These are phyloP conservation scores for Hericium coralloides DNA, from an alignment of 768 basidiomycete species.

Conservation along the genomic window DNA sequence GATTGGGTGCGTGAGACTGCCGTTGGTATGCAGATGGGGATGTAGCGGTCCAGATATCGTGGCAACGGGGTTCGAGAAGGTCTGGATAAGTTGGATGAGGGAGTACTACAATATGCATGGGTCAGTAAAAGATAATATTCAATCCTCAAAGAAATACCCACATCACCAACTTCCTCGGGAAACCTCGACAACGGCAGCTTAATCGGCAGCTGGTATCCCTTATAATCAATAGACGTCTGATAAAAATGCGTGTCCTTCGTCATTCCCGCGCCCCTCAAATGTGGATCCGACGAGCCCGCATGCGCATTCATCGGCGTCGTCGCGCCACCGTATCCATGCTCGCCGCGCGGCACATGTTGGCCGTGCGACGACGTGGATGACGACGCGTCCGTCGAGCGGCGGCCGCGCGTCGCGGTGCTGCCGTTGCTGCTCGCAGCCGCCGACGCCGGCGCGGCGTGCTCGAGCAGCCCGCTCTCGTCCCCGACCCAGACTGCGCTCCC, in stretches of 20 bases:
- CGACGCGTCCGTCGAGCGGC: slow-evolving; percentile 67
- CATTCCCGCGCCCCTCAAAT: slow-evolving; percentile 26
- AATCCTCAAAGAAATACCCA: slow-evolving; percentile 32
- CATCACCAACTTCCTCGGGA: slow-evolving; percentile 94
- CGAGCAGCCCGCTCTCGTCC: slow-evolving; percentile 49
- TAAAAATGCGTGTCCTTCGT: slow-evolving; percentile 92
- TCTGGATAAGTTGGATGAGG: slow-evolving; percentile 80
- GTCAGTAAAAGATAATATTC: slow-evolving; percentile 7
- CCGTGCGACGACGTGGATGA: slow-evolving; percentile 55
- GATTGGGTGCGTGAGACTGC: slow-evolving; percentile 84
- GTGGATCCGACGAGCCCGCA: slow-evolving; percentile 34
- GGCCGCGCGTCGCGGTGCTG: slow-evolving; percentile 40
- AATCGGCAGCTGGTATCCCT: slow-evolving; percentile 78
- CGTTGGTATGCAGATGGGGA: slow-evolving; percentile 90
- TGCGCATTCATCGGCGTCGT: slow-evolving; percentile 19
- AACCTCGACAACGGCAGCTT: slow-evolving; percentile 86
- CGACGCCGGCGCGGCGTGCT: slow-evolving; percentile 24
- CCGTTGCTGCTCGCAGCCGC: slow-evolving; percentile 28
- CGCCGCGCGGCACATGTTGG: slow-evolving; percentile 10
- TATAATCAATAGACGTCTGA: slow-evolving; percentile 78
- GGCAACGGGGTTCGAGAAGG: slow-evolving; percentile 56
- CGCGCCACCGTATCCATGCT: background rate
- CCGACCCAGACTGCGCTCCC: slow-evolving; percentile 83
- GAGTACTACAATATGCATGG: slow-evolving; percentile 57
- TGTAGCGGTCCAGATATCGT: slow-evolving; percentile 68